Evolutionary conservation across 2,329 filamentous ascomycete genomes (phyloP).

Genomic region (Sporothrix protearum): DNA sequence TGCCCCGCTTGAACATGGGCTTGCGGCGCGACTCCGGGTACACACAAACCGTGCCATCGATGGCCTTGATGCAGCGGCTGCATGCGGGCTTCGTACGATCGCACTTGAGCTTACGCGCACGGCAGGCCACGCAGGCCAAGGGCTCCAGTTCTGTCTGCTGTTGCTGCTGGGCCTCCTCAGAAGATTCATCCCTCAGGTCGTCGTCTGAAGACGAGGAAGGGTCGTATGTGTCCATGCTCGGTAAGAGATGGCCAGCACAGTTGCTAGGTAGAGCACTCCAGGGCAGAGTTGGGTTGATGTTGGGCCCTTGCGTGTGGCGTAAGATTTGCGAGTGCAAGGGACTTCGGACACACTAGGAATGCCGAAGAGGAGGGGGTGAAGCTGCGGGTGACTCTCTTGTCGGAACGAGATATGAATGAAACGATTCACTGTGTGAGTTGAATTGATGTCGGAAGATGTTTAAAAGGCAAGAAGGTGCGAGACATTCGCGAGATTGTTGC

Average conservation of each 20-base stretch:
- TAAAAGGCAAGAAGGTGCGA: not conserved
- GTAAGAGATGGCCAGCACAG: not conserved
- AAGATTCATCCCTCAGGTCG: not conserved
- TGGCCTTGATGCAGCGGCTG: conserved; percentile 70
- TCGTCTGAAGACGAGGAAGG: not conserved
- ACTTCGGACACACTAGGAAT: conserved; percentile 17
- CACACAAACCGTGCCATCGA: conserved; percentile 63
- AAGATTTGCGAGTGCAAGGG: not conserved
- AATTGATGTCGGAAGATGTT: not conserved
- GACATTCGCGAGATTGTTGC: not conserved
- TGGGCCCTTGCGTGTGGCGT: not conserved
- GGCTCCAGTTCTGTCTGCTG: conserved; percentile 36
- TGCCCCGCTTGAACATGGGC: conserved; percentile 80
- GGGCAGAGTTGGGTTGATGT: not conserved
- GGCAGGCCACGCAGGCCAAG: conserved; percentile 79
- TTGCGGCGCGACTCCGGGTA: conserved; percentile 90
- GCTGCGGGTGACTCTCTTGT: not conserved
- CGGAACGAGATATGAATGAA: not conserved
- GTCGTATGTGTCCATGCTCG: not conserved
- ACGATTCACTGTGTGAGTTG: not conserved
- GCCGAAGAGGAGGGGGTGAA: not conserved
- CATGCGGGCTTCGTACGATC: conserved; percentile 78
- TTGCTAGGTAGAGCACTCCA: not conserved
- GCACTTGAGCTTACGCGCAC: conserved; percentile 81
- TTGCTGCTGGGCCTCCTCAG: not conserved